These are phyloP conservation scores for Blastobotrys terrestris DNA, from an alignment of 805 yeast genomes.

Conservation along the genomic window DNA sequence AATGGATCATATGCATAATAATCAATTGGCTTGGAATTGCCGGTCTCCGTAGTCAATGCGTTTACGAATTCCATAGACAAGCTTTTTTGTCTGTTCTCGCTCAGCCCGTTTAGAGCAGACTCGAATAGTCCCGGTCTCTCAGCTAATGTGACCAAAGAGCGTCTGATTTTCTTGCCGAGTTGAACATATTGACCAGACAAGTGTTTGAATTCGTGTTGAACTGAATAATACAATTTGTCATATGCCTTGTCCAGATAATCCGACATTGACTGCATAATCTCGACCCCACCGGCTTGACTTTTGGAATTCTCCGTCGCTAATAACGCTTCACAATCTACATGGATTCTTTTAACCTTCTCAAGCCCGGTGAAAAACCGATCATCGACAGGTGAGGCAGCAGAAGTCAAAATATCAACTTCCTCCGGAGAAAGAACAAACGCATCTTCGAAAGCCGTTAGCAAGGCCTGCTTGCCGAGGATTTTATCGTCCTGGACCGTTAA, in stretches of 20 bases:
- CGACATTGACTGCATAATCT: constrained; percentile 55
- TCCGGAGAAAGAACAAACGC: constrained; percentile 64
- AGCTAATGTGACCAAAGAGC: constrained; percentile 25
- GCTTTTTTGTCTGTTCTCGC: constrained; percentile 59
- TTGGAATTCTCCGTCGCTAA: constrained; percentile 38
- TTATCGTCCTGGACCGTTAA: constrained; percentile 22
- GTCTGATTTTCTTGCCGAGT: constrained; percentile 18
- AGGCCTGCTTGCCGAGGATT: constrained; percentile 19
- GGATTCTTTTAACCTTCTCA: constrained; percentile 55
- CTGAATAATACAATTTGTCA: constrained; percentile 44
- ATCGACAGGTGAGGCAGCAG: constrained; percentile 30
- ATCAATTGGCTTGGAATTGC: constrained; percentile 44
- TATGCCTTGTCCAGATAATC: constrained; percentile 47
- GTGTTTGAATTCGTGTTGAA: constrained; percentile 27
- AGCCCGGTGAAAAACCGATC: constrained; percentile 52
- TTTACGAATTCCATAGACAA: constrained; percentile 60
- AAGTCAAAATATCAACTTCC: constrained; percentile 55
- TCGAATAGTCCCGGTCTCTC: constrained; percentile 42
- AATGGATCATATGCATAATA: constrained; percentile 73
- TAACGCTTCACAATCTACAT: constrained; percentile 61
- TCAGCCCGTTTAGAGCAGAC: constrained; percentile 54
- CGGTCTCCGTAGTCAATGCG: constrained; percentile 27
- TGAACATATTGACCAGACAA: constrained; percentile 16
- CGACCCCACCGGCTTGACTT: constrained; percentile 51
- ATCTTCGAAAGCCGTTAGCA: constrained; percentile 37